Evolutionary conservation across 164 flowering plant genomes (phyloP).

Genomic region (Liriodendron chinense): DNA sequence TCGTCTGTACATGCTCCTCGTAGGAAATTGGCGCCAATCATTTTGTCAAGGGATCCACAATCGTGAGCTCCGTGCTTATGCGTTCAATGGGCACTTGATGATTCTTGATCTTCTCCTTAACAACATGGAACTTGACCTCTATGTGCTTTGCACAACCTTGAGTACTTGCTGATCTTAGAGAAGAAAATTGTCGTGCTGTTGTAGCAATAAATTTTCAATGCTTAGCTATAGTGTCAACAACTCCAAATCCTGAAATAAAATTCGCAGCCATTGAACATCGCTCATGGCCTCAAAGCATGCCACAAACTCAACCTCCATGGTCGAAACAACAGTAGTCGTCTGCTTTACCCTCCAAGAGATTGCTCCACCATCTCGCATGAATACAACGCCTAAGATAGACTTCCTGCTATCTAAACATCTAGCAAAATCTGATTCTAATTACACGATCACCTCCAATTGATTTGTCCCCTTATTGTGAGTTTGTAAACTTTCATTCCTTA

Average conservation of each 20-base stretch:
- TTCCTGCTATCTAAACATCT: not conserved
- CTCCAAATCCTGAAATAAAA: not conserved
- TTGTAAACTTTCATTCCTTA: not conserved
- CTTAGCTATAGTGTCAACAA: not conserved
- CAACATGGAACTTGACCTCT: not conserved
- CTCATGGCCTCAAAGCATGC: not conserved
- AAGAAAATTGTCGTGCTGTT: not conserved
- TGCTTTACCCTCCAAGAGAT: not conserved
- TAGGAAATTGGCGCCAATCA: not conserved
- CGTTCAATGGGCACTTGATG: not conserved
- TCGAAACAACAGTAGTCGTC: not conserved
- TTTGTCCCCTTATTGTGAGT: not conserved
- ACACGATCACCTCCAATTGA: not conserved
- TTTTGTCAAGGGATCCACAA: not conserved
- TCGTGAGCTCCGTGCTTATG: not conserved
- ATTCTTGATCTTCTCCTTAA: not conserved
- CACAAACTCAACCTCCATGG: not conserved
- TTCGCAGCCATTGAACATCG: not conserved
- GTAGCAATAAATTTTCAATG: not conserved
- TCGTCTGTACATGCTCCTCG: not conserved
- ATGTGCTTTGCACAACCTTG: not conserved
- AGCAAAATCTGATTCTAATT: not conserved
- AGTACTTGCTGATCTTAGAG: not conserved
- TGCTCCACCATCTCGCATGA: not conserved
- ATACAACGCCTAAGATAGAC: not conserved